Evolutionary conservation across 1,284 basidiomycete species (phyloP).

Genomic region (Melanopsichium pennsylvanicum): DNA sequence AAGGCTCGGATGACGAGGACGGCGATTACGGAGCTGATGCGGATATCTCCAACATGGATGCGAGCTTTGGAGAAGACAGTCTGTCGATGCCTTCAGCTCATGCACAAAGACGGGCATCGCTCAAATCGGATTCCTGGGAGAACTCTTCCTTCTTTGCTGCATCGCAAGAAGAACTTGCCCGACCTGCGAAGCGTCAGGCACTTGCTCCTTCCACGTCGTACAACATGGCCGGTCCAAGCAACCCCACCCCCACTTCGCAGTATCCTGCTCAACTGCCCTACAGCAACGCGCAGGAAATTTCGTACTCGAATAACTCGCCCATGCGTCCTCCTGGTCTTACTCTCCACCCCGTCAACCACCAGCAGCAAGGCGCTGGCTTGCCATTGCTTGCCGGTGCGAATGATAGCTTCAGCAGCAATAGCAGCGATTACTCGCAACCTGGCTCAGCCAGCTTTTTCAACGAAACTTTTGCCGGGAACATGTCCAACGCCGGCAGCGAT

Average conservation of each 20-base stretch:
- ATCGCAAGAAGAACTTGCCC: slow-evolving; percentile 11
- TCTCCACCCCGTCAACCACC: slow-evolving; percentile 6
- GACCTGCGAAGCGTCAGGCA: slow-evolving; percentile 23
- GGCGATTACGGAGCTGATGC: slow-evolving; percentile 40
- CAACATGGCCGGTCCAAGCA: slow-evolving; percentile 30
- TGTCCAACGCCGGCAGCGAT: slow-evolving; percentile 37
- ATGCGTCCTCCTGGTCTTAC: slow-evolving; percentile 26
- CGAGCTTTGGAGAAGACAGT: slow-evolving; percentile 30
- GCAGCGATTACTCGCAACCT: slow-evolving; percentile 43
- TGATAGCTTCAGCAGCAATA: slow-evolving; percentile 39
- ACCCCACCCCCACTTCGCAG: slow-evolving; percentile 4
- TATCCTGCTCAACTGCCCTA: slow-evolving; percentile 13
- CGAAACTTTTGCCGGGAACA: slow-evolving; percentile 39
- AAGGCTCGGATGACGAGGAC: slow-evolving; percentile 28
- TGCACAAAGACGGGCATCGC: slow-evolving; percentile 12
- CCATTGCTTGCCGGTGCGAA: slow-evolving; percentile 16
- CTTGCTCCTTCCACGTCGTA: slow-evolving; percentile 21
- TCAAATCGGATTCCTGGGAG: slow-evolving; percentile 12
- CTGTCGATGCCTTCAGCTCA: slow-evolving; percentile 7
- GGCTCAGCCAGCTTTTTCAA: slow-evolving; percentile 42
- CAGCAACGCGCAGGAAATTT: too few species aligned
- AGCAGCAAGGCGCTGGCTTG: slow-evolving; percentile 8
- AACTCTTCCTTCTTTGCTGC: slow-evolving; percentile 16
- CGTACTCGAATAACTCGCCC: slow-evolving; percentile 31
- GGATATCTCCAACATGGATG: slow-evolving; percentile 37